Conservation (phyloP, 345 rosid genomes). For the Combretum micranthum region DNA sequence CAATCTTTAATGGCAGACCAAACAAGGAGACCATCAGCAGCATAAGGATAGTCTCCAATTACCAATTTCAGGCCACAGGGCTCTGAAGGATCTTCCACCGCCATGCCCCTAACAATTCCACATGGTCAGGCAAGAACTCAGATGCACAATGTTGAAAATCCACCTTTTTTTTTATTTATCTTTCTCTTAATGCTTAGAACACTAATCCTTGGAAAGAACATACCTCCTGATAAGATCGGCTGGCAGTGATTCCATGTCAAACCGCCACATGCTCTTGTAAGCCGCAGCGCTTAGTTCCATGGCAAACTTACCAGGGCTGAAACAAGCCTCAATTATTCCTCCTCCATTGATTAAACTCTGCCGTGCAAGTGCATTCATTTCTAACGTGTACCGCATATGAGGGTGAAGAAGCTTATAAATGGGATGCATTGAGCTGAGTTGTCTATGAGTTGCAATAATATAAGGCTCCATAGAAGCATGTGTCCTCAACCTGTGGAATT, state of each 20-base stretch:
- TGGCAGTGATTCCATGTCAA: slow-evolving; percentile 92
- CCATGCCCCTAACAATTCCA: slow-evolving; percentile 58
- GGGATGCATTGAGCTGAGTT: slow-evolving; percentile 85
- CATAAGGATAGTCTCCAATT: slow-evolving; percentile 91
- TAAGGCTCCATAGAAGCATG: slow-evolving; percentile 92
- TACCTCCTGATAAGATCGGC: slow-evolving; percentile 90
- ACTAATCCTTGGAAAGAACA: not conserved
- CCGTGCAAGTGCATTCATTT: slow-evolving; percentile 86
- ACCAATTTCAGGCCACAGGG: slow-evolving; percentile 69
- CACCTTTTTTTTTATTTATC: too few relatives aligned
- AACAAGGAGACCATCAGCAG: slow-evolving; percentile 79
- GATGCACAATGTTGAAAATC: too few relatives aligned
- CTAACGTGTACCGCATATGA: slow-evolving; percentile 87
- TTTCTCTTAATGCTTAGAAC: too few relatives aligned
- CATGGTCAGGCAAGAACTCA: too few relatives aligned
- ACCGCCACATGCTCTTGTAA: slow-evolving; percentile 69
- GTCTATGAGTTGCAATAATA: slow-evolving; percentile 82
- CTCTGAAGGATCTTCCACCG: slow-evolving; percentile 73
- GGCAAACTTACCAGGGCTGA: slow-evolving; percentile 66
- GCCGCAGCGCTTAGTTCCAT: slow-evolving; percentile 96
- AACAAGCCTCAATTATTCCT: slow-evolving; percentile 82
- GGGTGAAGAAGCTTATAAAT: slow-evolving; percentile 79
- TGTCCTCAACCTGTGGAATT: slow-evolving; percentile 64
- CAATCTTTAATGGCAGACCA: slow-evolving; percentile 81
- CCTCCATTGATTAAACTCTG: slow-evolving; percentile 88